Evolutionary conservation across 2,329 filamentous ascomycete species (phyloP).

Genomic region (Zymoseptoria brevis): DNA sequence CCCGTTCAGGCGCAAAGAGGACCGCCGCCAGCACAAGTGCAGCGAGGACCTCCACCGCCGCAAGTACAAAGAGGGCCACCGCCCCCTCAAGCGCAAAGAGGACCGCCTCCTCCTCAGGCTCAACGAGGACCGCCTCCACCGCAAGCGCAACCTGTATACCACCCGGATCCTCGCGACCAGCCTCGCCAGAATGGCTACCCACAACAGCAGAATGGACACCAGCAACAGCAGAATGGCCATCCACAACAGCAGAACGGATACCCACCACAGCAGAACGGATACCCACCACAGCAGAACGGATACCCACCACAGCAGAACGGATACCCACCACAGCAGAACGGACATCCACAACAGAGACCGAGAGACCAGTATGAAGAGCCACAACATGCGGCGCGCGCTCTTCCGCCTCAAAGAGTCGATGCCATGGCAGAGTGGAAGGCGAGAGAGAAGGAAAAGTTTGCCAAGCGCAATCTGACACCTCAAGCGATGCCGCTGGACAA

Average conservation of each 20-base stretch:
- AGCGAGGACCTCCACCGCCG: background rate
- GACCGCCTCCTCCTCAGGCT: background rate
- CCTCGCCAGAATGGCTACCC: background rate
- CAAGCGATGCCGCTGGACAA: constrained; percentile 34
- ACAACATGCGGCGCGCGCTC: background rate
- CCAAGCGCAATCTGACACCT: constrained; percentile 23
- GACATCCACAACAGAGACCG: constrained; percentile 3
- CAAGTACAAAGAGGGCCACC: background rate
- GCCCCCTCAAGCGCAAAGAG: background rate
- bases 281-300: constrained; percentile 3
- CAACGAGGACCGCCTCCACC: background rate
- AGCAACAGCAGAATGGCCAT: constrained; percentile 5
- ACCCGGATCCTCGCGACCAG: constrained; percentile 4
- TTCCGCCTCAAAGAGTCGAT: background rate
- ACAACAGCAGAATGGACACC: background rate
- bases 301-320: constrained; percentile 4
- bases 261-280: background rate
- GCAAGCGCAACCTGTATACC: constrained; percentile 1
- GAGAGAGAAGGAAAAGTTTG: constrained; percentile 24
- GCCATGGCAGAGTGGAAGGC: constrained; percentile 31
- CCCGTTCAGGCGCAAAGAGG: constrained; percentile 7
- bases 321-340: constrained; percentile 7
- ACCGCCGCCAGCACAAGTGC: background rate
- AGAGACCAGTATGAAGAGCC: constrained; percentile 4
- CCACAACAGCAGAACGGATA: background rate